Base-by-base conservation (phyloP, 371 early-diverging fungal genomes). In the Mortierella sp. region DNA sequence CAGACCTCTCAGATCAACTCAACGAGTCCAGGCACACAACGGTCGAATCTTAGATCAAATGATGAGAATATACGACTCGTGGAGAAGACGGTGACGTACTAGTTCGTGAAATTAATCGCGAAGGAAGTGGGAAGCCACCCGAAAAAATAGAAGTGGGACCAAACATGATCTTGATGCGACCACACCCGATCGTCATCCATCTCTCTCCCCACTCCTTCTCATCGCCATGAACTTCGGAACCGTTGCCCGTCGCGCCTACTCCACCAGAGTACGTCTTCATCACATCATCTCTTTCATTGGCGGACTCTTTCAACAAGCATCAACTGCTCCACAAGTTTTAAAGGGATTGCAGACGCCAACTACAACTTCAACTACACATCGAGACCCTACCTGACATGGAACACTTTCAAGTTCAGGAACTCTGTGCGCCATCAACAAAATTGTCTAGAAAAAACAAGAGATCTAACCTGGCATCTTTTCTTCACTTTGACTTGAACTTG, bases 201-300 rank as follows among this genome's bases (percentile, higher is more conserved):
- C 63, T 31, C 40, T 71, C 68, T 47, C 50, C 68, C 63, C 64
- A 58, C 50, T 29, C 66, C 73, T 55, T 58, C 61, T 73, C 48
- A 24, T 70, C 67, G 68, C 63, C 71, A 81, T 81, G 81, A 74
- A 76, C 80, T 71, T 70, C 68, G 80, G 80, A 76, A 81, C 74
- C 58, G 71, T 81, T 71, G 77, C 81, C 66, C 81, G 81, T 74
- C 77, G 81, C 77, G 81, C 81, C 41, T 81, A 81, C 74, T 81
- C 81, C 43, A 81, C 81, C 71, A 73, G 81, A 68, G 81, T 81
- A 81, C 47, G 81, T 74, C 40, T 39, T 10, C 34, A 6, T 58
- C 19, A 16, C 14, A 24, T 9, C 52, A 24, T 50, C 52, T 50
- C 11, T 14, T 47, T 31, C 10, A 66, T 26, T 9, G 19, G 2